Conservation (phyloP, 106 monocot species). For the Amphibolis antarctica region DNA sequence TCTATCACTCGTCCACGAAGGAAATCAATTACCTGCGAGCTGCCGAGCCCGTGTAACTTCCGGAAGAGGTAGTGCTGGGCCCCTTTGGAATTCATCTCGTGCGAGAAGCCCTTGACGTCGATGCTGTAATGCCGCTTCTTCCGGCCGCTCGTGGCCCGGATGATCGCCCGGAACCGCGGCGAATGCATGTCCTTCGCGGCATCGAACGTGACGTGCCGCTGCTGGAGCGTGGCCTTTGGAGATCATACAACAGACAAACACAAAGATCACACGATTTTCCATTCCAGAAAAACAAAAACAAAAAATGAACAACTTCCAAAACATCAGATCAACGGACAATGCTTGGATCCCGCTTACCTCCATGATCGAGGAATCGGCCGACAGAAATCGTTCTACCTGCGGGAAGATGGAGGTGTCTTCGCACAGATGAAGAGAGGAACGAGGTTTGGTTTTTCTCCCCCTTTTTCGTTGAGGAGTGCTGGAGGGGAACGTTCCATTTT, state of each 20-base stretch:
- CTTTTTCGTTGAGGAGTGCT: too few species aligned
- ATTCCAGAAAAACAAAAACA: too few species aligned
- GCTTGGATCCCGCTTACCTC: too few species aligned
- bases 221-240: background rate
- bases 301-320: too few species aligned
- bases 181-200: constrained; percentile 66
- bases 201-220: constrained; percentile 42
- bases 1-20: too few species aligned
- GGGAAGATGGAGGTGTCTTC: too few species aligned
- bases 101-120: constrained; percentile 93
- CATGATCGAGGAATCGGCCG: too few species aligned
- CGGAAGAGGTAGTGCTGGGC: constrained; percentile 27
- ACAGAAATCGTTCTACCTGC: too few species aligned
- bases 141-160: constrained; percentile 81
- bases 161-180: constrained; percentile 87
- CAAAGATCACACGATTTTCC: background rate
- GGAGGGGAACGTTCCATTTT: too few species aligned
- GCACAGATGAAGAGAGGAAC: too few species aligned
- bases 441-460: too few species aligned
- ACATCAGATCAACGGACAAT: too few species aligned
- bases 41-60: constrained; percentile 15
- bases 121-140: constrained; percentile 23
- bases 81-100: constrained; percentile 51
- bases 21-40: constrained; percentile 6
- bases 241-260: background rate